Percentiles rank a stretch among this genome's conserved stretches.
Evolutionary conservation across 352 stramenopile genomes (phyloP).

Genomic region (Phytophthora aleatoria): DNA sequence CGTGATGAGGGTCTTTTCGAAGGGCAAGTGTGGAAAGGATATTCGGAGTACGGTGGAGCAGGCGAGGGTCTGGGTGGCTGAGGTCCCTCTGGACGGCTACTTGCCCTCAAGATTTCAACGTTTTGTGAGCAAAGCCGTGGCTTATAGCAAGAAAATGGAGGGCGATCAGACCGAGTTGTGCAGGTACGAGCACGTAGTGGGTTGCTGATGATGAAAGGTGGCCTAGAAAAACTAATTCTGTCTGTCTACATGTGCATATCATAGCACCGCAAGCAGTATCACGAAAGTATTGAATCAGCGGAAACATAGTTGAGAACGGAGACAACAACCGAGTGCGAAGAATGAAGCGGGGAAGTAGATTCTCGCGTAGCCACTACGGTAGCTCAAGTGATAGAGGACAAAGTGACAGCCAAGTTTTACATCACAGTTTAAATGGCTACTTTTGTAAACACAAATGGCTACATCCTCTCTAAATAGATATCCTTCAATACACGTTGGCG

Average conservation of each 20-base stretch:
- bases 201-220: not conserved
- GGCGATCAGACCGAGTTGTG: not conserved
- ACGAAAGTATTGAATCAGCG: not conserved
- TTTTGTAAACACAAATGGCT: not conserved
- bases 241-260: not conserved
- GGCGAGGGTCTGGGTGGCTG: not conserved
- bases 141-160: not conserved
- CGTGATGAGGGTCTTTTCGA: not conserved
- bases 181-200: not conserved
- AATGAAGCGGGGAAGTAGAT: not conserved
- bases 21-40: not conserved
- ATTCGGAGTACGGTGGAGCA: not conserved
- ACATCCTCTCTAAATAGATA: slow-evolving; percentile 2
- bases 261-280: not conserved
- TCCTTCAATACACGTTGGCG: slow-evolving; percentile 6
- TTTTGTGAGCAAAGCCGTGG: not conserved
- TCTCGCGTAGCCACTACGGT: not conserved
- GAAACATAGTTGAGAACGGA: not conserved
- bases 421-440: not conserved
- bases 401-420: no score
- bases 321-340: not conserved
- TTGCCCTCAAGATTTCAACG: not conserved
- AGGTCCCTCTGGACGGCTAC: not conserved
- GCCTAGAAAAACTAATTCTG: no score
- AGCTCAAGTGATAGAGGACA: no score